phyloP scores from a whole-genome alignment of 306 rosid species.

The Cucurbita maxima region DNA sequence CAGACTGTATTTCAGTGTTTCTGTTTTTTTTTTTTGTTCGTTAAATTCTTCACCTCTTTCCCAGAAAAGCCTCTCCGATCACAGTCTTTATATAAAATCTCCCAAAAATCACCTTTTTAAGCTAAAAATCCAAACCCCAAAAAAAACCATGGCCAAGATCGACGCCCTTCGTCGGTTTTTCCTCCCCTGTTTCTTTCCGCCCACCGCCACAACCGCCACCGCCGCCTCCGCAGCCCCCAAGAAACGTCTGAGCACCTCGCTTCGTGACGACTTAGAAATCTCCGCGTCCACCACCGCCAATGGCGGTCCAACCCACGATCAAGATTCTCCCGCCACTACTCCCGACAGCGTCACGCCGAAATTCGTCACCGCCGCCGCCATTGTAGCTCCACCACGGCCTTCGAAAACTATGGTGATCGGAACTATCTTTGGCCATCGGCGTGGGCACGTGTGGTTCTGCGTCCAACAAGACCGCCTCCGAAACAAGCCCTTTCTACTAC shows the following conservation, averaged over 20 bases:
- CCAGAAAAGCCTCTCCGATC: neutral
- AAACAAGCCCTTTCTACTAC: slow-evolving; percentile 47
- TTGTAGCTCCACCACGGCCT: slow-evolving; percentile 30
- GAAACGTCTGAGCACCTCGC: slow-evolving; percentile 60
- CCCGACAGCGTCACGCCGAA: neutral
- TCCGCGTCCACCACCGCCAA: neutral
- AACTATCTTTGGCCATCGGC: slow-evolving; percentile 74
- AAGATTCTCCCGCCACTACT: slow-evolving; percentile 27
- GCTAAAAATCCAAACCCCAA: neutral
- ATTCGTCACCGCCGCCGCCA: neutral
- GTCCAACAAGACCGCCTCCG: slow-evolving; percentile 59
- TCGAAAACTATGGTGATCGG: slow-evolving; percentile 75
- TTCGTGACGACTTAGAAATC: slow-evolving; percentile 19
- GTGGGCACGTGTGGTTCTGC: slow-evolving; percentile 80
- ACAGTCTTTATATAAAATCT: neutral
- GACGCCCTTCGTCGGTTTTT: slow-evolving; percentile 75
- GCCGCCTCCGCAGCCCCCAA: slow-evolving; percentile 20
- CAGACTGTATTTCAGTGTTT: neutral
- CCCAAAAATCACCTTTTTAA: neutral
- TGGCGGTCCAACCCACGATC: slow-evolving; percentile 3
- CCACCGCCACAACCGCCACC: slow-evolving; percentile 5
- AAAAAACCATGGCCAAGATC: slow-evolving; percentile 35
- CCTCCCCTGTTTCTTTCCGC: slow-evolving; percentile 58
- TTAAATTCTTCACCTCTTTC: neutral
- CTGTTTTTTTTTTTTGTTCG: neutral